Percentiles rank a stretch among this genome's conserved stretches.
phyloP scores from a whole-genome alignment of 2,329 filamentous ascomycete genomes.

The Pseudogymnoascus sp. region DNA sequence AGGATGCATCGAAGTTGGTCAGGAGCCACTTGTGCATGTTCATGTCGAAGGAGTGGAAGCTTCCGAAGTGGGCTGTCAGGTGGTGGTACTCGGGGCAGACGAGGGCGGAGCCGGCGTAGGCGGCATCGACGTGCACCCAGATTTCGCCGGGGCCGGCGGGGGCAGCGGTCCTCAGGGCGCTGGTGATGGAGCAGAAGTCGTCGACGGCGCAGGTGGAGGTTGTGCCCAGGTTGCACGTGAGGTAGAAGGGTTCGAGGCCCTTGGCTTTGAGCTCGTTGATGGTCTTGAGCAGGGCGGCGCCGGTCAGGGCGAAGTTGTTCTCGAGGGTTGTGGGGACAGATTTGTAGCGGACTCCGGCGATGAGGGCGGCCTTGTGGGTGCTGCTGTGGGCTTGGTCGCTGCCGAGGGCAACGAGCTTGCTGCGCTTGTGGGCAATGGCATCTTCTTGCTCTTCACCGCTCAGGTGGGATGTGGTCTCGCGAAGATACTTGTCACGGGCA shows the following conservation, averaged over 20 bases:
- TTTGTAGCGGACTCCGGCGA: conserved; percentile 76
- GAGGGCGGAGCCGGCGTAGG: conserved; percentile 81
- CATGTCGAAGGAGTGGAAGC: conserved; percentile 83
- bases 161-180: conserved; percentile 29
- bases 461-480: conserved; percentile 46
- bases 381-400: conserved; percentile 74
- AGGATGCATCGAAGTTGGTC: conserved; percentile 82
- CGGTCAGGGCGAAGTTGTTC: conserved; percentile 64
- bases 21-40: conserved; percentile 98
- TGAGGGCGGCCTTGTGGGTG: conserved; percentile 78
- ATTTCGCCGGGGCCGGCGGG: conserved; percentile 43
- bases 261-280: conserved; percentile 58
- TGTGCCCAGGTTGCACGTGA: conserved; percentile 76
- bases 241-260: conserved; percentile 75
- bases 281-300: conserved; percentile 48
- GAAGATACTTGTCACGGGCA: conserved; percentile 71
- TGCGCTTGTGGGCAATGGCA: conserved; percentile 55
- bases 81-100: conserved; percentile 73
- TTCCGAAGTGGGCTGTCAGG: conserved; percentile 50
- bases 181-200: conserved; percentile 48
- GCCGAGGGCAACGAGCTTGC: conserved; percentile 70
- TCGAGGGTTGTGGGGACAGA: conserved; percentile 55
- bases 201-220: conserved; percentile 86
- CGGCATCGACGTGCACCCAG: conserved; percentile 92
- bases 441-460: conserved; percentile 57